These are phyloP conservation scores for Ceriops tagal DNA, from an alignment of 345 rosid genomes.

Conservation along the genomic window DNA sequence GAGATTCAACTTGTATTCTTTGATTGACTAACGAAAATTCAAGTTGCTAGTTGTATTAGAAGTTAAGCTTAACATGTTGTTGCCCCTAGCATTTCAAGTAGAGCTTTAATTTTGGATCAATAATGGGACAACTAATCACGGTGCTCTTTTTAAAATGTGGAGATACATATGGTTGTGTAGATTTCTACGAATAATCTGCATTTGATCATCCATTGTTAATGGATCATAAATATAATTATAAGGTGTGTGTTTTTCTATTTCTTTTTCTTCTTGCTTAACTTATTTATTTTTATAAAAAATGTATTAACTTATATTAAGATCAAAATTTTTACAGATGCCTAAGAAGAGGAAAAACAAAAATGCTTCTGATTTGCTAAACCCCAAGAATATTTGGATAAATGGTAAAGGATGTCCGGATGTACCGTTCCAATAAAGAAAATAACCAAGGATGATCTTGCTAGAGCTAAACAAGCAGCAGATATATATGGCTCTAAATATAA, in stretches of 20 bases:
- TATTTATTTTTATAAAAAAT: no score
- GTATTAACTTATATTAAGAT: no score
- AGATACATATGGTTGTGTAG: conserved; percentile 12
- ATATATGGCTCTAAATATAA: conserved; percentile 2
- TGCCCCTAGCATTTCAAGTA: not conserved
- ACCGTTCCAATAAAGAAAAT: conserved; percentile 38
- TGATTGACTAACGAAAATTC: no score
- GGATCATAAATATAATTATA: not conserved
- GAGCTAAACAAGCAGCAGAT: conserved; percentile 9
- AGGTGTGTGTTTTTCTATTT: not conserved
- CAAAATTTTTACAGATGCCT: not conserved
- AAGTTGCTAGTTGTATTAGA: no score
- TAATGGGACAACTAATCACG: not conserved
- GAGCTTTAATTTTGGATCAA: not conserved
- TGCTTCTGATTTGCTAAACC: not conserved
- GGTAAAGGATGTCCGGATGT: conserved; percentile 27
- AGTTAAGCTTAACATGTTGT: no score
- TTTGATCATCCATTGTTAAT: conserved; percentile 17
- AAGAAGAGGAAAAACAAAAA: not conserved
- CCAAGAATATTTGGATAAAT: not conserved
- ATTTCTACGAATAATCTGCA: conserved; percentile 19
- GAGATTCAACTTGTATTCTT: no score
- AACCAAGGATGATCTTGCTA: conserved; percentile 30
- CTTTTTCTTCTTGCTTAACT: not conserved
- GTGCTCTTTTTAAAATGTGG: not conserved